phyloP scores from a whole-genome alignment of 2,329 filamentous ascomycete genomes.

The Aspergillus thermomutatus region DNA sequence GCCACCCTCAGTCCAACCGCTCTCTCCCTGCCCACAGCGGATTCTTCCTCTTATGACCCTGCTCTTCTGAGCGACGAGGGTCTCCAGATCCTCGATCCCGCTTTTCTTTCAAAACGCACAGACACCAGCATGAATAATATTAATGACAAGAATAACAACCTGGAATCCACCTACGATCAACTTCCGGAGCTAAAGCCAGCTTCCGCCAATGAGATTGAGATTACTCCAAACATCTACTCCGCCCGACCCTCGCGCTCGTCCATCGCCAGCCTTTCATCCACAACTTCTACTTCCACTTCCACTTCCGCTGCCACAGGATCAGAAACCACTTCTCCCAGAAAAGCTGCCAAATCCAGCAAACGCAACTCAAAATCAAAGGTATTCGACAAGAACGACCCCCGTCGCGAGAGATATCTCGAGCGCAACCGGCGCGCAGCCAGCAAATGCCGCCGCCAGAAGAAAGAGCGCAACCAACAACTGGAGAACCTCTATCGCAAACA shows the following conservation, averaged over 20 bases:
- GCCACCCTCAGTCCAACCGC: background rate
- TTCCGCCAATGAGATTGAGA: background rate
- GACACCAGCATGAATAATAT: background rate
- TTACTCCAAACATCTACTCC: background rate
- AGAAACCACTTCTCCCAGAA: background rate
- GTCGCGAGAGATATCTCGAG: slow-evolving; percentile 29
- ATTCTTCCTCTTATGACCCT: background rate
- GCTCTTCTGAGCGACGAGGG: background rate
- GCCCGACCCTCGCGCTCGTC: background rate
- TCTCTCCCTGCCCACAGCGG: background rate
- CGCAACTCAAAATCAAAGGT: background rate
- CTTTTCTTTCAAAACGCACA: background rate
- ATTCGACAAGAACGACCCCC: slow-evolving; percentile 14
- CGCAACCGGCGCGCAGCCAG: slow-evolving; percentile 1
- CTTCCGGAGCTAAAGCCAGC: background rate
- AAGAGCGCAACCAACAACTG: background rate
- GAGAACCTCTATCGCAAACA: background rate
- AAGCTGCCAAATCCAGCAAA: background rate
- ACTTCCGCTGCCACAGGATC: background rate
- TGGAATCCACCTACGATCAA: background rate
- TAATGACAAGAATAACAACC: background rate
- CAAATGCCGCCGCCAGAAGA: background rate
- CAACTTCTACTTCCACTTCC: background rate
- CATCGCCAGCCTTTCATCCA: background rate
- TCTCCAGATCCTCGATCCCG: background rate